Percentiles rank a stretch among this genome's conserved stretches.
Conservation (phyloP, 352 stramenopile species). For the Plasmopara viticola region DNA sequence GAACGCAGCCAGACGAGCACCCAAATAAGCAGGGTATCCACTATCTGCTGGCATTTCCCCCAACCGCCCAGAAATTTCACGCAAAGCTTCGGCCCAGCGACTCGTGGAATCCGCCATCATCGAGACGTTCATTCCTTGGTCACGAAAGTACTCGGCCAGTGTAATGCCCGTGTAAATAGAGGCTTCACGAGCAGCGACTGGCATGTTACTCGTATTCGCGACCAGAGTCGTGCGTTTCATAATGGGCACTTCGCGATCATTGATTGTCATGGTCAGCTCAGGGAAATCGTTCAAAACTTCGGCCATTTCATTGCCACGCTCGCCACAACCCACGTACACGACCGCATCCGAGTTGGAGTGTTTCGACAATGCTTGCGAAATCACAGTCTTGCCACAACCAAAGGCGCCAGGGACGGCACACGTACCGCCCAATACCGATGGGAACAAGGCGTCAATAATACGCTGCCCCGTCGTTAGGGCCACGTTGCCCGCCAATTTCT, state of each 20-base stretch:
- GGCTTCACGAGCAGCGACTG: constrained; percentile 98
- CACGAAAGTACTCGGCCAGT: constrained; percentile 98
- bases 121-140: constrained; percentile 98
- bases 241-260: constrained; percentile 96
- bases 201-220: constrained; percentile 99
- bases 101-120: constrained; percentile 99
- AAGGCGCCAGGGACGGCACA: constrained; percentile 99
- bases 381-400: constrained; percentile 99
- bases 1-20: constrained; percentile 98
- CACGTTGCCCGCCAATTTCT: constrained; percentile 97
- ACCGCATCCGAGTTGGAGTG: constrained; percentile 99
- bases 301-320: constrained; percentile 99
- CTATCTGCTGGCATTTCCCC: constrained; percentile 99
- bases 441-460: constrained; percentile 99
- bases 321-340: constrained; percentile 99
- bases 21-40: constrained; percentile 96
- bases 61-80: constrained; percentile 99
- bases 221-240: constrained; percentile 99
- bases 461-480: constrained; percentile 97
- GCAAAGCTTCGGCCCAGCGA: constrained; percentile 98
- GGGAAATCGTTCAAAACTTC: constrained; percentile 99
- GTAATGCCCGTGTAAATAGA: constrained; percentile 99
- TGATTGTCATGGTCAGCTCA: constrained; percentile 98
- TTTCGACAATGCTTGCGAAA: constrained; percentile 99
- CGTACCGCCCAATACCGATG: constrained; percentile 97